Conservation (phyloP, 768 basidiomycete species). For the Xerocomus potaroensis region DNA sequence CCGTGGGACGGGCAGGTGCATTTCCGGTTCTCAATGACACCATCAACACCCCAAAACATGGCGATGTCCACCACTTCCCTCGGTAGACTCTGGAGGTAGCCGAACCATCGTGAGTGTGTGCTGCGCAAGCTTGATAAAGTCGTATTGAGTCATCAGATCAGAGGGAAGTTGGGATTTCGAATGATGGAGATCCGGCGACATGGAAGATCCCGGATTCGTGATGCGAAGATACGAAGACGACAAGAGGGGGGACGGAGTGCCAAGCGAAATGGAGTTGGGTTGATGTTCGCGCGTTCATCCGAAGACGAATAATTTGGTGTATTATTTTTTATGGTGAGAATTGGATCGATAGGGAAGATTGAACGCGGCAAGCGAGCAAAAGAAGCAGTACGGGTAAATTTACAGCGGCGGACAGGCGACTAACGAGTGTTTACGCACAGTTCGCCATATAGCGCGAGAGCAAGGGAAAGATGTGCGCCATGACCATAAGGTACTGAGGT, state of each 20-base stretch:
- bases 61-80: conserved; percentile 49
- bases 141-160: conserved; percentile 6
- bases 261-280: conserved; percentile 16
- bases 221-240: conserved; percentile 10
- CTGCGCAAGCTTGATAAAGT: conserved; percentile 43
- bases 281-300: conserved; percentile 22
- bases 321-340: conserved; percentile 11
- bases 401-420: background rate
- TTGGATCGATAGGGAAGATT: background rate
- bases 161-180: background rate
- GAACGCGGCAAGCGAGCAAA: conserved; percentile 7
- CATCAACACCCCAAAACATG: conserved; percentile 50
- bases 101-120: conserved; percentile 52
- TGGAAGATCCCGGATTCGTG: conserved; percentile 26
- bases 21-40: conserved; percentile 13
- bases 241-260: conserved; percentile 9
- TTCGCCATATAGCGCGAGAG: conserved; percentile 63
- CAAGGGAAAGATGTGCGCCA: conserved; percentile 55
- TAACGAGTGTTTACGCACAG: conserved; percentile 40
- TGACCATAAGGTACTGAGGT: conserved; percentile 48
- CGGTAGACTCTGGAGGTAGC: conserved; percentile 67
- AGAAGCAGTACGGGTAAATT: conserved; percentile 6
- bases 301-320: conserved; percentile 16
- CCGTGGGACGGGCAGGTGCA: conserved; percentile 20
- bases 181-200: conserved; percentile 9